Evolutionary conservation across 2,329 filamentous ascomycete species (phyloP).

Genomic region (Paraconiothyrium sp.): DNA sequence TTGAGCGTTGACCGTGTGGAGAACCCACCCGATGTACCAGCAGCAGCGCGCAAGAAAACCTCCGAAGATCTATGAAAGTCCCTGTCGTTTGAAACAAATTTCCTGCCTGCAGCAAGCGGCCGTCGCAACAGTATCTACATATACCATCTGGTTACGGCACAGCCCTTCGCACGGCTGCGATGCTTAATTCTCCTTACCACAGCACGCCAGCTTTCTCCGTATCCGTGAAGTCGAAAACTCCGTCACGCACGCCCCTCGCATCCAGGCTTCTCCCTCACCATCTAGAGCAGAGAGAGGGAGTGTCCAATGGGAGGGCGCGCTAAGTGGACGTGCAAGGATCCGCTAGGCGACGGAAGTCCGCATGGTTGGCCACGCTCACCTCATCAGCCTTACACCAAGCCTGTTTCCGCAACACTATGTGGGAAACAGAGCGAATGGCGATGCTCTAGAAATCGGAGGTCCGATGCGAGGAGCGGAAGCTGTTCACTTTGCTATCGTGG

Average conservation of each 20-base stretch:
- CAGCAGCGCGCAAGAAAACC: constrained; percentile 6
- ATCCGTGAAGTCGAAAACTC: constrained; percentile 1
- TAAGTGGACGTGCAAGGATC: not conserved
- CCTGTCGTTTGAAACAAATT: constrained; percentile 7
- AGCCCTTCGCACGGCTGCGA: constrained; percentile 1
- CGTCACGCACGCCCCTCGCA: constrained; percentile 4
- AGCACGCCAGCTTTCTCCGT: constrained; percentile 9
- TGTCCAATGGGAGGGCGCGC: constrained; percentile 6
- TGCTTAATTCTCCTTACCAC: constrained; percentile 4
- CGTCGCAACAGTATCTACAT: constrained; percentile 5
- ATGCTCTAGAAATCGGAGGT: constrained; percentile 11
- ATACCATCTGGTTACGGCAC: constrained; percentile 13
- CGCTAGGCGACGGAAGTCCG: constrained; percentile 14
- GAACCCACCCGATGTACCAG: constrained; percentile 10
- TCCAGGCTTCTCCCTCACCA: constrained; percentile 14
- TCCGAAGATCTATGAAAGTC: constrained; percentile 5
- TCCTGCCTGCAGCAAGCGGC: constrained; percentile 10
- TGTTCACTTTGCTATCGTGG: not conserved
- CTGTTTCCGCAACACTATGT: not conserved
- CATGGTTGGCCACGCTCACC: constrained; percentile 8
- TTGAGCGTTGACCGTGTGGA: not conserved
- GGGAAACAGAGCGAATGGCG: constrained; percentile 13
- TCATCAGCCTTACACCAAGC: constrained; percentile 9
- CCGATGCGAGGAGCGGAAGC: constrained; percentile 5
- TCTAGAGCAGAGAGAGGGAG: not conserved